Base-by-base conservation (phyloP, 2,329 filamentous ascomycete species). In the Endoconidiophora polonica region DNA sequence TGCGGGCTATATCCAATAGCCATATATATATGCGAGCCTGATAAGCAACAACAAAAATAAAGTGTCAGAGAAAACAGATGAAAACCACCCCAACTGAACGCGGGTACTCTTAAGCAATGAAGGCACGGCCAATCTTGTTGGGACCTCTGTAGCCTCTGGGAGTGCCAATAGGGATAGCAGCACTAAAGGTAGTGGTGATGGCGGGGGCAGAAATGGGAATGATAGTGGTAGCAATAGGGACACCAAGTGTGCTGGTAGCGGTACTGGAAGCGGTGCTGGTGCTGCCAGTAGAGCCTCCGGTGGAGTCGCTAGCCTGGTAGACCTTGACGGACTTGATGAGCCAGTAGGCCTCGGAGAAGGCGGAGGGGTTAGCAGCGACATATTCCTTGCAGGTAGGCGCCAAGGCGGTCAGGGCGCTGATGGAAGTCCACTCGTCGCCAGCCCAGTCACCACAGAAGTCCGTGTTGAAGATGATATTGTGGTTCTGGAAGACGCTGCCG, bases 361-460 rank as follows among this genome's bases (percentile, higher is more conserved):
- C 83, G 6, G 64, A 59, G 0, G 86, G 83, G 63, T 88, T 83
- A 57, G 73, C 68, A 49, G 70, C 69, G 20, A 94, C 87, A 61
- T 77, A 94, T 22, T 77, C 74, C 24, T 79, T 61, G 68, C 88
- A 94, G 1, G 77, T 79, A 38, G 64, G 54, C 0, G 77, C 83
- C 56, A 76, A 68, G 39, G 71, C 65, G 1, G 71, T 65, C 62
- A 83, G 88, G 41, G 73, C 70, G 3, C 64, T 54, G 53, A 79
- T 71, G 29, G 62, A 59, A 45, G 59, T 58, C 81, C 83, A 94
- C 33, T 79, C 76, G 3, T 55, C 52, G 22, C 85, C 85, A 5
- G 87, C 87, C 87, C 87, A 94, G 59, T 82, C 76, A 18, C 88
- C 88, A 63, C 88, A 95, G 62, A 94, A 86, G 4, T 83, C 83